Conservation (phyloP, 208 protist genomes). For the Trypanosoma brucei region DNA sequence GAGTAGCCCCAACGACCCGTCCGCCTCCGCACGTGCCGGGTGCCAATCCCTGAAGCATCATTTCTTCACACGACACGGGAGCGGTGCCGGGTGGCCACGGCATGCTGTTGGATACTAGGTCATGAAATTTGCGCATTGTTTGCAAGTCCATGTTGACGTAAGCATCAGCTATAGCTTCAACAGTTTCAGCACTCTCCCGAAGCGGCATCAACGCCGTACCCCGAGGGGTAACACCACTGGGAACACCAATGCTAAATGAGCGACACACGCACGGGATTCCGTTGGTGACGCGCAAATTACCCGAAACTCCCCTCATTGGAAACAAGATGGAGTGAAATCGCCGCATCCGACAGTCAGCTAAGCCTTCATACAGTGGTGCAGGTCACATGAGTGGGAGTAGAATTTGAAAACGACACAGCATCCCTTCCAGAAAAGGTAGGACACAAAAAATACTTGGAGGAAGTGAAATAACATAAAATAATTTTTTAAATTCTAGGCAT, state of each 20-base stretch:
- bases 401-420: too few species aligned
- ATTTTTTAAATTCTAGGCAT: background rate
- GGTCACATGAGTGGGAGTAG: too few species aligned
- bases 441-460: background rate
- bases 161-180: constrained; percentile 60
- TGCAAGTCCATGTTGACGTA: constrained; percentile 67
- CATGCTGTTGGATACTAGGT: constrained; percentile 10
- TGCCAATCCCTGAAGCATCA: constrained; percentile 8
- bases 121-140: constrained; percentile 34
- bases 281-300: background rate
- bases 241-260: constrained; percentile 32
- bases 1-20: background rate
- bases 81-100: background rate
- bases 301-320: too few species aligned
- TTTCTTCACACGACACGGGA: constrained; percentile 16
- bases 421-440: background rate
- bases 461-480: background rate
- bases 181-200: constrained; percentile 34
- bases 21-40: background rate
- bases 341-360: too few species aligned
- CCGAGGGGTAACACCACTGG: constrained; percentile 38
- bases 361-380: too few species aligned
- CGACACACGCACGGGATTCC: constrained; percentile 1
- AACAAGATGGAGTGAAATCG: too few species aligned
- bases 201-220: constrained; percentile 39